Conservation (phyloP, 441 rosid species). For the Biscutella auriculata region DNA sequence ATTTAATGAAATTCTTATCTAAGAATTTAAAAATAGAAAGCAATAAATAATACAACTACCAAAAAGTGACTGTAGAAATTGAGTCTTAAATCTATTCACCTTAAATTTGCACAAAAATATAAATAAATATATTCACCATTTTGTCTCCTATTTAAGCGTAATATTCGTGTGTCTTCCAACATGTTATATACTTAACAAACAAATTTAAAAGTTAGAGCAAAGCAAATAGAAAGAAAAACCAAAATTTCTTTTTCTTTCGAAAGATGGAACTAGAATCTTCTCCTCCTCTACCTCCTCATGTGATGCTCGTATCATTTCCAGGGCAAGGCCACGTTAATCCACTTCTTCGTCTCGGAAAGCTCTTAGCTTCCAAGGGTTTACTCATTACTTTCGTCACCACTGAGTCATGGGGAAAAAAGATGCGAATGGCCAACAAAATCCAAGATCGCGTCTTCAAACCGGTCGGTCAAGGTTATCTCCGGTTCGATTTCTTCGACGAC, state of each 20-base stretch:
- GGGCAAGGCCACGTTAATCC: slow-evolving; percentile 79
- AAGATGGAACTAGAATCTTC: slow-evolving; percentile 23
- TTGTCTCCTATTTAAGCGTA: not conserved
- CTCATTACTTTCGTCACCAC: slow-evolving; percentile 54
- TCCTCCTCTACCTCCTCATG: slow-evolving; percentile 46
- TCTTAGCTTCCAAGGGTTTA: slow-evolving; percentile 58
- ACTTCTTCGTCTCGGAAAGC: slow-evolving; percentile 63
- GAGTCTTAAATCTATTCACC: not conserved
- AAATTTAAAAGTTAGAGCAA: not conserved
- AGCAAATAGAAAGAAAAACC: not conserved
- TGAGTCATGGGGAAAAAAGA: slow-evolving; percentile 34
- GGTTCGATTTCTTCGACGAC: slow-evolving; percentile 60
- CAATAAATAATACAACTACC: not conserved
- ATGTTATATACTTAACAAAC: not conserved
- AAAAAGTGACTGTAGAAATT: not conserved
- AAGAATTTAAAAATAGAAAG: not conserved
- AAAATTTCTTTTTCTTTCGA: not conserved
- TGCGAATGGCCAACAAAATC: slow-evolving; percentile 36
- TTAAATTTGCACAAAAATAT: too few species aligned
- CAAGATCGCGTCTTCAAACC: slow-evolving; percentile 29
- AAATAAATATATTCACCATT: too few species aligned
- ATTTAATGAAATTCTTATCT: not conserved
- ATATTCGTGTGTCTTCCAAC: not conserved
- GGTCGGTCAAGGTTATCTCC: slow-evolving; percentile 49
- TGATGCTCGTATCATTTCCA: slow-evolving; percentile 55